phyloP scores from a whole-genome alignment of 208 protist species.

The Giardia duodenalis region DNA sequence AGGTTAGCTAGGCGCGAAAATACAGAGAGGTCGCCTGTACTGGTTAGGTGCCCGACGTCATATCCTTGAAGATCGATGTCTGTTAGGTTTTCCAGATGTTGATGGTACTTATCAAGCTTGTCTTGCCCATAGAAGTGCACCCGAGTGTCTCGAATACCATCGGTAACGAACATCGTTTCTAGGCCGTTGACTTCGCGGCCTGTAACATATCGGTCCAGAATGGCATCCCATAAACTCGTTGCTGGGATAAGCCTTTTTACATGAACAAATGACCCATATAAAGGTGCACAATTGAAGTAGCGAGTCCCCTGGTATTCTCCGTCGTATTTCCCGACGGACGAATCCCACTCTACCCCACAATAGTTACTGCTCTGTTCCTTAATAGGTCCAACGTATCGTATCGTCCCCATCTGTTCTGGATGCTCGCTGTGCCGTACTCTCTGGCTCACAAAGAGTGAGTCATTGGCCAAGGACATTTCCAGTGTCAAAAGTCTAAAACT shows the following conservation, averaged over 20 bases:
- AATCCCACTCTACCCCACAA: background rate
- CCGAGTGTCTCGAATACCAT: background rate
- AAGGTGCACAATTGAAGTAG: background rate
- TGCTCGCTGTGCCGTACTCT: too few species aligned
- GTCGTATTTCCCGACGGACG: background rate
- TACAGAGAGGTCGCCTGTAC: background rate
- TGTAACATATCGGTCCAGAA: background rate
- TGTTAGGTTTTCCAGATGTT: background rate
- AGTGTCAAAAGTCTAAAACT: too few species aligned
- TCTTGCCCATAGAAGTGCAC: background rate
- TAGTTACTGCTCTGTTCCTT: background rate
- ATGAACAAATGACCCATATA: background rate
- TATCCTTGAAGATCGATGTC: background rate
- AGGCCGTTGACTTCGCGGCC: background rate
- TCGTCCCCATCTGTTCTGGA: too few species aligned
- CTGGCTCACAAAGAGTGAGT: too few species aligned
- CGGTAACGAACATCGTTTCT: background rate
- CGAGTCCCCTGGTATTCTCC: background rate
- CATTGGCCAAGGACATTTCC: too few species aligned
- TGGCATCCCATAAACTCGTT: background rate
- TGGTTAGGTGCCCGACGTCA: background rate
- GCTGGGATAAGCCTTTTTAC: background rate
- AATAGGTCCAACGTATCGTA: background rate
- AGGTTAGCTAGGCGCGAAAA: background rate
- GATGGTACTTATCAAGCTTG: background rate